These are phyloP conservation scores for Medicago truncatula DNA, from an alignment of 306 rosid species.

Conservation along the genomic window MtrunA17r5.0-ANR NC_053042.1:52145001-52145500, in stretches of 20 bases:
- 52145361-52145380: constrained; percentile 83
- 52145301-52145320: constrained; percentile 8
- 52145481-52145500: not conserved
- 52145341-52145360: constrained; percentile 66
- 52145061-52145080: constrained; percentile 97
- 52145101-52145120: constrained; percentile 75
- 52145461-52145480: constrained; percentile 17
- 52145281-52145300: constrained; percentile 2
- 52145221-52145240: constrained; percentile 30
- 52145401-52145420: constrained; percentile 94
- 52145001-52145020: not conserved
- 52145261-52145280: constrained; percentile 19
- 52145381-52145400: constrained; percentile 94
- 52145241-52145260: constrained; percentile 7
- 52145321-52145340: constrained; percentile 47
- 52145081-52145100: constrained; percentile 73
- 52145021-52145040: constrained; percentile 72
- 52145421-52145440: constrained; percentile 58
- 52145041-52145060: constrained; percentile 82
- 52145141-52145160: constrained; percentile 93
- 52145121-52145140: constrained; percentile 81
- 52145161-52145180: constrained; percentile 95
- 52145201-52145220: constrained; percentile 95
- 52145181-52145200: constrained; percentile 98
- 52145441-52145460: constrained; percentile 57